These are phyloP conservation scores for Candida silvatica DNA, from an alignment of 805 yeast genomes.

Conservation along the genomic window DNA sequence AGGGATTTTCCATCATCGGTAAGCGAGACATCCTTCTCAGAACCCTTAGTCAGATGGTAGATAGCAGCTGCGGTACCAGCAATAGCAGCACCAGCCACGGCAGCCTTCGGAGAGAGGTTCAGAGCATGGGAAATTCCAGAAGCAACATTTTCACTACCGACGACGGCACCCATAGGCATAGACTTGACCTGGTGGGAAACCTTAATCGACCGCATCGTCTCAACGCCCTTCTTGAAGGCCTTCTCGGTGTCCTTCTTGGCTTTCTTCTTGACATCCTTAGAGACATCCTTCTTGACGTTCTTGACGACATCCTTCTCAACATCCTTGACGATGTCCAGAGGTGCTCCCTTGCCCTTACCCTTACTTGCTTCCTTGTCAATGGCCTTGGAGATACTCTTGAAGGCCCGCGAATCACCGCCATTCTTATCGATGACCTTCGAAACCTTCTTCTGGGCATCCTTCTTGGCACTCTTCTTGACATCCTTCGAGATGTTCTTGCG, in stretches of 20 bases:
- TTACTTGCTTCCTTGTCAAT: background rate
- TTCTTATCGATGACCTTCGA: background rate
- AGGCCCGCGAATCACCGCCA: background rate
- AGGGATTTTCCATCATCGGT: too few species aligned
- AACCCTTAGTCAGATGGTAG: too few species aligned
- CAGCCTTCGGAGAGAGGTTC: too few species aligned
- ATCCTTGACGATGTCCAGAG: background rate
- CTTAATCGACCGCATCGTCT: too few species aligned
- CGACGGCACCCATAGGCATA: too few species aligned
- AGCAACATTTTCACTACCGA: too few species aligned
- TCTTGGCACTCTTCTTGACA: background rate
- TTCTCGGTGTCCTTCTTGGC: background rate
- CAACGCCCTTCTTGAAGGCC: background rate
- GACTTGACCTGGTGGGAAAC: too few species aligned
- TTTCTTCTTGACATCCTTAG: background rate
- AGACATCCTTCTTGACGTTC: background rate
- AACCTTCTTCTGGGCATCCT: background rate
- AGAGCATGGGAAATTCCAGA: too few species aligned
- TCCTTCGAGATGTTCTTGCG: background rate
- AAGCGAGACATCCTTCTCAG: too few species aligned
- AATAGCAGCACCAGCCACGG: too few species aligned
- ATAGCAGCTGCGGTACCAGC: too few species aligned
- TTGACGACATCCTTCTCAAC: background rate
- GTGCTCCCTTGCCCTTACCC: background rate
- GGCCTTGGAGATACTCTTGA: background rate